phyloP scores from a whole-genome alignment of 495 filamentous ascomycete genomes.

The Penicillium argentinense region DNA sequence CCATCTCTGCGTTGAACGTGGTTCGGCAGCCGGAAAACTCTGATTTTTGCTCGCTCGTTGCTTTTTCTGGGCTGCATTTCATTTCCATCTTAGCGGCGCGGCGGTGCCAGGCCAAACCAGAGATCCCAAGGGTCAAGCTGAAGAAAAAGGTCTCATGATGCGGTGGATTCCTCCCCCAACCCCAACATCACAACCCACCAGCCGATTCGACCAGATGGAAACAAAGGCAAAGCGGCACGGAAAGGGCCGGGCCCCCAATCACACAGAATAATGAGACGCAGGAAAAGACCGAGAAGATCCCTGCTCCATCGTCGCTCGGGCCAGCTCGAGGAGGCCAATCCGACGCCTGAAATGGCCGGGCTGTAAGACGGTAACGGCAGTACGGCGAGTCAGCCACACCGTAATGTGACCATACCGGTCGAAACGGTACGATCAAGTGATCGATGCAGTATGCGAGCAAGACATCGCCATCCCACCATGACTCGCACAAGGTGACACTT shows the following conservation, averaged over 20 bases:
- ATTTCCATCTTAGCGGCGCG: constrained; percentile 9
- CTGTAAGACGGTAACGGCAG: constrained; percentile 40
- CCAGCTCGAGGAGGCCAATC: constrained; percentile 26
- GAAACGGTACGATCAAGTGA: constrained; percentile 61
- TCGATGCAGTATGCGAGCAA: constrained; percentile 61
- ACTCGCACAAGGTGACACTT: constrained; percentile 30
- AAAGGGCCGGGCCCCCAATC: constrained; percentile 46
- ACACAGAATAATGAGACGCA: constrained; percentile 16
- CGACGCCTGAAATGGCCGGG: constrained; percentile 12
- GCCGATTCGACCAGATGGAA: too few relatives aligned
- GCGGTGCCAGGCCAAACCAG: not conserved
- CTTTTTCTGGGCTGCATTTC: constrained; percentile 6
- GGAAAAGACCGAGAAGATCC: constrained; percentile 9
- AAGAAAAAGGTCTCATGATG: too few relatives aligned
- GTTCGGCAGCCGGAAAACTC: constrained; percentile 15
- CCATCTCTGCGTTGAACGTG: constrained; percentile 9
- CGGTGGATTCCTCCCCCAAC: too few relatives aligned
- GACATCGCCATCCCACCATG: constrained; percentile 31
- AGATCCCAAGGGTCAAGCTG: too few relatives aligned
- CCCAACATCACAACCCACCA: too few relatives aligned
- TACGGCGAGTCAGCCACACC: constrained; percentile 20
- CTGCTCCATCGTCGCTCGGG: constrained; percentile 24
- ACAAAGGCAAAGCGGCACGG: constrained; percentile 34
- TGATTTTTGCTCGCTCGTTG: constrained; percentile 3
- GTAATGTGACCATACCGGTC: constrained; percentile 33